Conservation (phyloP, 2,329 filamentous ascomycete species). For the Cladophialophora carrionii region DNA sequence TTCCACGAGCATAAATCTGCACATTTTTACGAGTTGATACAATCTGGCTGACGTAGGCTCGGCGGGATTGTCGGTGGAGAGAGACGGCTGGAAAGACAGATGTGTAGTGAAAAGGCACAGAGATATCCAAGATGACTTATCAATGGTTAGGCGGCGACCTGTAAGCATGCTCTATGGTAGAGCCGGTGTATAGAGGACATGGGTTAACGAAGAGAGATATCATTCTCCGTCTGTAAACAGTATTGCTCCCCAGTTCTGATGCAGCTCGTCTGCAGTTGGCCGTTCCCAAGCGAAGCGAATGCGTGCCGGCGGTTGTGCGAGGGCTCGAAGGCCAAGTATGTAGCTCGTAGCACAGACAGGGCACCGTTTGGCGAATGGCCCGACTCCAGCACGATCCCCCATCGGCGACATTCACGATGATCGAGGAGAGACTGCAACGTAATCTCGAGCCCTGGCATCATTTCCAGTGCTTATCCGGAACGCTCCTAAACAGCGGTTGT, state of each 20-base stretch:
- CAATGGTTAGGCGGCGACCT: background rate
- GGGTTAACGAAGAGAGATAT: background rate
- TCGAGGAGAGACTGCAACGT: background rate
- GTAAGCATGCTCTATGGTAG: background rate
- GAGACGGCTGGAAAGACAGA: background rate
- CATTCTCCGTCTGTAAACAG: background rate
- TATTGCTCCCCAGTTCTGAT: background rate
- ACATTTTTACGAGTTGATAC: background rate
- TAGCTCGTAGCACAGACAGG: slow-evolving; percentile 4
- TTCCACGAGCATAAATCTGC: background rate
- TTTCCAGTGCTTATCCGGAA: background rate
- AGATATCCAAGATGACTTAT: background rate
- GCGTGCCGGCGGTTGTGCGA: background rate
- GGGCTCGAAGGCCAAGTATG: slow-evolving; percentile 8
- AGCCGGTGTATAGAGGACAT: background rate
- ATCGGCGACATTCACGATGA: background rate
- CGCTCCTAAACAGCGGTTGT: background rate
- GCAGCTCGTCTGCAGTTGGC: slow-evolving; percentile 1
- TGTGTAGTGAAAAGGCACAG: background rate
- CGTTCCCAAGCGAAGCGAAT: background rate
- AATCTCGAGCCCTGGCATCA: background rate
- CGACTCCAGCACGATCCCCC: background rate
- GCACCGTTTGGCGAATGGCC: slow-evolving; percentile 7
- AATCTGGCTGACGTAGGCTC: background rate
- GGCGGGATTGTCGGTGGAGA: background rate